Evolutionary conservation across 768 basidiomycete species (phyloP).

Genomic region (Rhodotorula taiwanensis): DNA sequence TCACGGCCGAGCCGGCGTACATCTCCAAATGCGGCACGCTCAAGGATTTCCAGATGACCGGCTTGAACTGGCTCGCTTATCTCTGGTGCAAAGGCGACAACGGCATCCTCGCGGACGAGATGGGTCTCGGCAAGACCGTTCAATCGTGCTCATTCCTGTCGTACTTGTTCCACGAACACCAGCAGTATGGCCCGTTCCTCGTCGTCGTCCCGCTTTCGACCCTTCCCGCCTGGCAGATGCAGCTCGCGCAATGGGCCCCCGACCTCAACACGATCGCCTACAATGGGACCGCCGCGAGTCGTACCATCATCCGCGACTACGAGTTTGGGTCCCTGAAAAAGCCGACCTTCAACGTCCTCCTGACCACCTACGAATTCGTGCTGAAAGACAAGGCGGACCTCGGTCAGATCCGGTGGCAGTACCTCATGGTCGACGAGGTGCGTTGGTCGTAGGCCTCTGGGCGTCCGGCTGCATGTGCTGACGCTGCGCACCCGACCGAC

Average conservation of each 20-base stretch:
- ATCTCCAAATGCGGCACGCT: conserved; percentile 73
- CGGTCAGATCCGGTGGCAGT: conserved; percentile 93
- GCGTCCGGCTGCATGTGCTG: background rate
- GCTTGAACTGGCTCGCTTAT: conserved; percentile 97
- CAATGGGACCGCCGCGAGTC: conserved; percentile 77
- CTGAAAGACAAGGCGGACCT: conserved; percentile 83
- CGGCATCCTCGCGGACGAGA: conserved; percentile 96
- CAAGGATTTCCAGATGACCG: conserved; percentile 97
- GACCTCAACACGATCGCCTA: conserved; percentile 95
- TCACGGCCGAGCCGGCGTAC: conserved; percentile 81
- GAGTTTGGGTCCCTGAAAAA: conserved; percentile 86
- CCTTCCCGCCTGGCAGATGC: conserved; percentile 94
- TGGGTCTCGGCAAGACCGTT: conserved; percentile 97
- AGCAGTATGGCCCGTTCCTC: conserved; percentile 93
- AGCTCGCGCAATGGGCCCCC: conserved; percentile 90
- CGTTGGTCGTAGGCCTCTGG: conserved; percentile 31
- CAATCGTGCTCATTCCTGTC: conserved; percentile 94
- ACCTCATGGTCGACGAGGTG: conserved; percentile 90
- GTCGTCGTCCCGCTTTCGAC: conserved; percentile 97
- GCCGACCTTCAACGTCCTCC: conserved; percentile 89
- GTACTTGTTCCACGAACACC: conserved; percentile 82
- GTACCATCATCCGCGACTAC: conserved; percentile 82
- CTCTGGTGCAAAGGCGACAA: conserved; percentile 91
- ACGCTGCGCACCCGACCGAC: background rate
- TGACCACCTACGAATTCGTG: conserved; percentile 95